These are phyloP conservation scores for Diutina neorugosa DNA, from an alignment of 1,139 yeast species.

Conservation along the genomic window DNA sequence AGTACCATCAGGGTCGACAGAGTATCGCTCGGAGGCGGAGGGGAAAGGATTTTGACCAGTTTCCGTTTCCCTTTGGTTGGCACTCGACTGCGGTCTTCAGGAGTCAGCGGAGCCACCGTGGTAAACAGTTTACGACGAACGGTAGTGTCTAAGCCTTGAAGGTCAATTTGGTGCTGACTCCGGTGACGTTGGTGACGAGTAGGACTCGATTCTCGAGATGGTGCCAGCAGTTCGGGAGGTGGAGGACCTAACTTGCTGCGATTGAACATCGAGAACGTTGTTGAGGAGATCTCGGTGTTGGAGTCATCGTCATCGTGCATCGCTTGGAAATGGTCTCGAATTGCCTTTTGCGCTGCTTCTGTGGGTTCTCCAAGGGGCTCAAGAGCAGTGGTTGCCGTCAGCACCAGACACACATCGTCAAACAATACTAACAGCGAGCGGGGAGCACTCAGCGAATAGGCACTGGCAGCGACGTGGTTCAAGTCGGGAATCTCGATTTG, in stretches of 20 bases:
- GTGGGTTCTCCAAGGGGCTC: neutral
- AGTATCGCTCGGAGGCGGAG: neutral
- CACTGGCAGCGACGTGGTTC: neutral
- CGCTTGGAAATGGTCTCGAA: neutral
- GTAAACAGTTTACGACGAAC: neutral
- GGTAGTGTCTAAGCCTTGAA: neutral
- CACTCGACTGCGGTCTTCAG: no score
- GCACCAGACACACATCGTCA: neutral
- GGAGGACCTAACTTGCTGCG: neutral
- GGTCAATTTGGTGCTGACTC: neutral
- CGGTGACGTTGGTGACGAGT: neutral
- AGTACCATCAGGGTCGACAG: neutral
- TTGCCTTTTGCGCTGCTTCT: neutral
- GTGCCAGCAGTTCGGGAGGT: neutral
- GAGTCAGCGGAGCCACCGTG: neutral
- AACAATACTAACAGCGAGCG: conserved; percentile 1
- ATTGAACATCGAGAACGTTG: neutral
- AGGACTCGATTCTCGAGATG: neutral
- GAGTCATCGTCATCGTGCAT: conserved; percentile 2
- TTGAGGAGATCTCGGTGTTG: neutral
- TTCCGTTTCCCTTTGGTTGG: neutral
- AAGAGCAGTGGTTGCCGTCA: neutral
- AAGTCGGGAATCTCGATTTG: conserved; percentile 3
- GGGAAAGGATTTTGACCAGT: neutral
- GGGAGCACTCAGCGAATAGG: neutral